Percentiles rank a stretch among this genome's conserved stretches.
Evolutionary conservation across 768 basidiomycete species (phyloP).

Genomic region (Favolaschia claudopus): DNA sequence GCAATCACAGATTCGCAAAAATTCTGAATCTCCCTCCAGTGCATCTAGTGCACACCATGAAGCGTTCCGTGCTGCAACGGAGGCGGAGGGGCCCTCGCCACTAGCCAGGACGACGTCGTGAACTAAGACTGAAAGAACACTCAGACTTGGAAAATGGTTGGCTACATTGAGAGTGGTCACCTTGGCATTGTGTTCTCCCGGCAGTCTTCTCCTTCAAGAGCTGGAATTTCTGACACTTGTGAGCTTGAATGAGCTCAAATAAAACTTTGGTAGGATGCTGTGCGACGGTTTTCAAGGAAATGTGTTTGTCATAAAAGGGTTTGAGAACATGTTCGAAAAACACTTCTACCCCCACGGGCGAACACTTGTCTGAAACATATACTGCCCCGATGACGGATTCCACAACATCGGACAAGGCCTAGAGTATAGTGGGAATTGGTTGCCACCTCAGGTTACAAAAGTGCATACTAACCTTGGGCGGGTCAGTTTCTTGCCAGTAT

Average conservation of each 20-base stretch:
- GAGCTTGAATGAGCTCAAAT: constrained; percentile 74
- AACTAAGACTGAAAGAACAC: constrained; percentile 61
- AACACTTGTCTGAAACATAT: constrained; percentile 79
- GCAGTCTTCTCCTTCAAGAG: constrained; percentile 59
- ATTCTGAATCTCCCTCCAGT: constrained; percentile 67
- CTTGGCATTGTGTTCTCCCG: constrained; percentile 54
- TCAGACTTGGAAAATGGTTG: background rate
- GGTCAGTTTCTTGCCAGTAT: constrained; percentile 80
- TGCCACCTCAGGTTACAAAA: no score
- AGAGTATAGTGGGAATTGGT: constrained; percentile 13
- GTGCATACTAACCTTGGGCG: constrained; percentile 78
- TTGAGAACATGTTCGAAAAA: constrained; percentile 74
- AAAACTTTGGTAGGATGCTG: constrained; percentile 81
- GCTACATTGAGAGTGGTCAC: constrained; percentile 44
- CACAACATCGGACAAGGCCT: constrained; percentile 82
- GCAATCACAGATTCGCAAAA: constrained; percentile 75
- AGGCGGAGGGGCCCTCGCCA: constrained; percentile 57
- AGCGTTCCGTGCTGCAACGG: constrained; percentile 65
- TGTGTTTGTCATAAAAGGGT: constrained; percentile 82
- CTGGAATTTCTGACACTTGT: constrained; percentile 73
- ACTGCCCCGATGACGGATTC: constrained; percentile 84
- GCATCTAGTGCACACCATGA: constrained; percentile 74
- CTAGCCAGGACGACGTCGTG: constrained; percentile 71
- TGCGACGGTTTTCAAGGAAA: constrained; percentile 75
- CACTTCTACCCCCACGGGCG: constrained; percentile 62